Base-by-base conservation (phyloP, 148 eudicot genomes). In the Polygonum aviculare region DNA sequence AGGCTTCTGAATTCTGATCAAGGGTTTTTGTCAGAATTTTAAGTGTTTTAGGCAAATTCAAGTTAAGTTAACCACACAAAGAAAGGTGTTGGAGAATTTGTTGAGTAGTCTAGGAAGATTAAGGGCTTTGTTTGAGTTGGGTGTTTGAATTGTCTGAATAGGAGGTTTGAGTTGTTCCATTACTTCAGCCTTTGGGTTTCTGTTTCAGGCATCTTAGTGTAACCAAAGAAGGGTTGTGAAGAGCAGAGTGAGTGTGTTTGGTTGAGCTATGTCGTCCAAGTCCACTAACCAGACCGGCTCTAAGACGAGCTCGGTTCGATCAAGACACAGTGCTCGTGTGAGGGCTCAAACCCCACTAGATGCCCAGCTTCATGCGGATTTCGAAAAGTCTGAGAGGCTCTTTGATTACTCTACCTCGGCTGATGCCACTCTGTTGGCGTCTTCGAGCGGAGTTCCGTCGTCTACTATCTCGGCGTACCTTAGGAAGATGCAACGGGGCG, bases 401-500 rank as follows among this genome's bases (percentile, higher is more conserved):
- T 85, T 89, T 75, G 91, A 93, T 79, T 89, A 91, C 79, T 85
- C 94, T 6, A 81, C 89, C n/a, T 89, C 90, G 4, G 85, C 83
- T 54, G 90, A 87, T n/a, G 51, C 83, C 62, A 90, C 86, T 67
- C n/a, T 75, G 48, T 84, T 92, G 44, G 81, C 79, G 78, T 81
- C 89, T 71, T 81, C 86, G 12, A 83, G 89, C 74, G 82, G 82
- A 83, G 84, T 87, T 36, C 89, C 95, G 22, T 84, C 93, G 21
- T 85, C 93, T 7, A 86, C 92, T 0, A 84, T 89, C 36, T 88
- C 95, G 39, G 86, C 90, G 77, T 93, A 90, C 80, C 84, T 91
- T 36, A 87, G 79, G 75, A 88, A 88, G 81, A 90, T 91, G 78
- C 98, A 93, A 85, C 87, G 98, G 73, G 97, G 98, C 16, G 83